Evolutionary conservation across 129 eudicot genomes (phyloP).

Genomic region (Chrysanthemum seticuspe): DNA sequence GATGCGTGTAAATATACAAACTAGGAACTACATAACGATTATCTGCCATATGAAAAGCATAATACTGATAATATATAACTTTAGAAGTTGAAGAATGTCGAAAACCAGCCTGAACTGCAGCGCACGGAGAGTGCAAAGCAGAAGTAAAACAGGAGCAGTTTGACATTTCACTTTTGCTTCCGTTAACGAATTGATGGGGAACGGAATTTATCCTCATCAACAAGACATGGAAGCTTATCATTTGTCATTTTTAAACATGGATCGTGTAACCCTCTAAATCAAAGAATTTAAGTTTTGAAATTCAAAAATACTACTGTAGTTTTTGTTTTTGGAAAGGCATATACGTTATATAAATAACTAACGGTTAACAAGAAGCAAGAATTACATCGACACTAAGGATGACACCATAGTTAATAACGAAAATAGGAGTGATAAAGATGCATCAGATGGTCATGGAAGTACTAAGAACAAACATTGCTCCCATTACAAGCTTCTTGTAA

Average conservation of each 20-base stretch:
- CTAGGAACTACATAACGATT: no score
- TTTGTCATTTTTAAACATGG: neutral
- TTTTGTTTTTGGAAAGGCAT: neutral
- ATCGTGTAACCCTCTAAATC: neutral
- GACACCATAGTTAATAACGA: no score
- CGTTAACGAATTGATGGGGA: conserved; percentile 35
- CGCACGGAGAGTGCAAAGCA: conserved; percentile 23
- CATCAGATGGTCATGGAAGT: conserved; percentile 37
- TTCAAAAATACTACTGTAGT: no score
- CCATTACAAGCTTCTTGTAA: conserved; percentile 16
- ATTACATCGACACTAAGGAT: conserved; percentile 23
- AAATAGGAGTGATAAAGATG: neutral
- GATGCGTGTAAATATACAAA: no score
- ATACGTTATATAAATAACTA: neutral
- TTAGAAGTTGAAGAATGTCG: neutral
- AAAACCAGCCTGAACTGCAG: conserved; percentile 17
- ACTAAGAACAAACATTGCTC: conserved; percentile 25
- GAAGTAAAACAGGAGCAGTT: conserved; percentile 11
- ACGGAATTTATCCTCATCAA: conserved; percentile 30
- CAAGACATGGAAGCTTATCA: conserved; percentile 37
- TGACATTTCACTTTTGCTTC: conserved; percentile 25
- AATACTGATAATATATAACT: neutral
- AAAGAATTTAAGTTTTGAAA: neutral
- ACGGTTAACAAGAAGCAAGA: conserved; percentile 28
- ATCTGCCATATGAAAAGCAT: no score